Conservation (phyloP, 2,329 filamentous ascomycete genomes). For the Alternaria sp. region DNA sequence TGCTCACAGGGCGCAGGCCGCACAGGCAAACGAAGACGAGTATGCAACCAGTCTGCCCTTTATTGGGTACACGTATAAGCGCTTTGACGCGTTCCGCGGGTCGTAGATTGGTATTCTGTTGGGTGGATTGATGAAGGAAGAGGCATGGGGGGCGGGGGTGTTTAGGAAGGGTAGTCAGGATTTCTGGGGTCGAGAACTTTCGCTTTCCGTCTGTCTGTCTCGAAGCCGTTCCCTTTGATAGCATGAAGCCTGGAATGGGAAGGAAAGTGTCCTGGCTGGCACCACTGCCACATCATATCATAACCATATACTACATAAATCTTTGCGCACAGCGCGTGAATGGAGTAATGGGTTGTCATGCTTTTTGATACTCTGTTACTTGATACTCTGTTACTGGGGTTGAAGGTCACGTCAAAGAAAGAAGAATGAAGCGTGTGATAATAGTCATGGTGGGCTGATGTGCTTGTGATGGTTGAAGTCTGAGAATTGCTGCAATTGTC, state of each 20-base stretch:
- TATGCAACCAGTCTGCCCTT: slow-evolving; percentile 94
- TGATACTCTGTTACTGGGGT: neutral
- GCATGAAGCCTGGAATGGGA: neutral
- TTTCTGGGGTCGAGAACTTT: neutral
- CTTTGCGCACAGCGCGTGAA: neutral
- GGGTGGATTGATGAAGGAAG: neutral
- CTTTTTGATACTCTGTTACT: neutral
- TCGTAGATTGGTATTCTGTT: slow-evolving; percentile 26
- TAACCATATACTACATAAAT: neutral
- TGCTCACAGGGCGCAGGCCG: slow-evolving; percentile 81
- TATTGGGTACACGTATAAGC: slow-evolving; percentile 97
- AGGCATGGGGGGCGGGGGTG: neutral
- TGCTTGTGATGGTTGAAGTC: neutral
- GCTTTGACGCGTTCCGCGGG: slow-evolving; percentile 74
- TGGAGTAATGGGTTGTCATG: neutral
- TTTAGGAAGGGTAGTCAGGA: neutral
- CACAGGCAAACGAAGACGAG: slow-evolving; percentile 73
- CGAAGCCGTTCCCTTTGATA: neutral
- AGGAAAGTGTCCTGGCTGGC: neutral
- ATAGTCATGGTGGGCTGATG: neutral
- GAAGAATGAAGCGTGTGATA: too few relatives aligned
- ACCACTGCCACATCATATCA: neutral
- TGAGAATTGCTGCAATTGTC: neutral
- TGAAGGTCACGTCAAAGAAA: too few relatives aligned
- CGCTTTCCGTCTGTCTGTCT: neutral